These are phyloP conservation scores for Cladosporium sp. DNA, from an alignment of 2,329 filamentous ascomycete genomes.

Conservation along the genomic window DNA sequence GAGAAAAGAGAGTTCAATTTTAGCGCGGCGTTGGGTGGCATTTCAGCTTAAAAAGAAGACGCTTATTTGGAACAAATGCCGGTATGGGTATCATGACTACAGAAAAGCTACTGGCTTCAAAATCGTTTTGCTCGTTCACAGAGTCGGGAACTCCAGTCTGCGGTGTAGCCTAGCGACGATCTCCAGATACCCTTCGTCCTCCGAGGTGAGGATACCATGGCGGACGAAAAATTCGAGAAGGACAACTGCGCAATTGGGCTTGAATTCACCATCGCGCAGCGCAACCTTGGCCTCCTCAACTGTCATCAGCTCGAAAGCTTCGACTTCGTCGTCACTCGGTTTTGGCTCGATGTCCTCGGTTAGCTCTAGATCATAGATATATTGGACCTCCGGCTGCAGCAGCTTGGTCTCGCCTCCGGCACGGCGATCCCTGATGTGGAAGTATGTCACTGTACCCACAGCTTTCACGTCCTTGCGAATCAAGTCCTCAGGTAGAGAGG, in stretches of 20 bases:
- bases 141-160: slow-evolving; percentile 66
- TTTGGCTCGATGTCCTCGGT: slow-evolving; percentile 62
- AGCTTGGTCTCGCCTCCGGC: slow-evolving; percentile 77
- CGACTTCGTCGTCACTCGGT: slow-evolving; percentile 86
- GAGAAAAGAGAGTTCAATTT: slow-evolving; percentile 16
- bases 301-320: slow-evolving; percentile 72
- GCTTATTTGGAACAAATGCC: slow-evolving; percentile 8
- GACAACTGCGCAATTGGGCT: slow-evolving; percentile 84
- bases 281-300: slow-evolving; percentile 71
- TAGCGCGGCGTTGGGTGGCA: slow-evolving; percentile 30
- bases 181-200: slow-evolving; percentile 72
- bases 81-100: slow-evolving; percentile 24
- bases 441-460: slow-evolving; percentile 74
- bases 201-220: slow-evolving; percentile 71
- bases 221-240: slow-evolving; percentile 87
- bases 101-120: slow-evolving; percentile 9
- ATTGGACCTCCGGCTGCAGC: slow-evolving; percentile 87
- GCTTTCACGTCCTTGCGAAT: slow-evolving; percentile 58
- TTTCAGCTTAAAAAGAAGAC: neutral
- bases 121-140: slow-evolving; percentile 21
- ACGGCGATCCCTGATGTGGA: slow-evolving; percentile 70
- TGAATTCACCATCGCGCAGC: slow-evolving; percentile 72
- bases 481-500: slow-evolving; percentile 66
- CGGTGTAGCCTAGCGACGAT: slow-evolving; percentile 74
- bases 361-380: slow-evolving; percentile 83